Percentiles rank a stretch among this genome's conserved stretches.
Evolutionary conservation across 306 rosid species (phyloP).

Genomic region (Begonia fuchsioides): DNA sequence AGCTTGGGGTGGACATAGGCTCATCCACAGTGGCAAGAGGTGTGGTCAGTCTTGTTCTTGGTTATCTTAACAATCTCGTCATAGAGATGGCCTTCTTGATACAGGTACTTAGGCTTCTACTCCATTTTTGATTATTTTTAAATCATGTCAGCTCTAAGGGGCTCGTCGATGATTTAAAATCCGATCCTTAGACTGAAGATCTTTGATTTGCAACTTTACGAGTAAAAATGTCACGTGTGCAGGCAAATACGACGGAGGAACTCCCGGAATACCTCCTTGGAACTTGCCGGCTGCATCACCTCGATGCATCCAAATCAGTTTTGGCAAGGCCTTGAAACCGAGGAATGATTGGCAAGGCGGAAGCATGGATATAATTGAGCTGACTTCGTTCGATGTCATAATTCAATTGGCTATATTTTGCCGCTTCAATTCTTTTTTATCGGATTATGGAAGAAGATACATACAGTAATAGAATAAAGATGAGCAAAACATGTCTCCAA

Average conservation of each 20-base stretch:
- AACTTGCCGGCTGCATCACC: constrained; percentile 62
- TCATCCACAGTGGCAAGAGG: constrained; percentile 86
- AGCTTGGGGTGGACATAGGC: constrained; percentile 57
- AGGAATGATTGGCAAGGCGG: no score
- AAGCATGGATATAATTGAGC: no score
- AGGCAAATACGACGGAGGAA: constrained; percentile 74
- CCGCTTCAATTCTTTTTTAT: no score
- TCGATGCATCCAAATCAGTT: constrained; percentile 57
- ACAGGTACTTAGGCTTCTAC: constrained; percentile 60
- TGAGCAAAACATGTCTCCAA: no score
- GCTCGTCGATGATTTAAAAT: neutral
- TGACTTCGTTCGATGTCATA: no score
- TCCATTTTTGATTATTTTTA: no score
- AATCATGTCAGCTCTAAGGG: no score
- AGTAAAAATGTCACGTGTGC: neutral
- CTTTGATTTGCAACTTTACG: neutral
- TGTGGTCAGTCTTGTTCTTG: constrained; percentile 75
- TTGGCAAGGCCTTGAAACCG: constrained; percentile 16
- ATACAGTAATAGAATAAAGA: no score
- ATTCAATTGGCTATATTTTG: no score
- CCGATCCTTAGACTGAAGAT: neutral
- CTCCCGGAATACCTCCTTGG: constrained; percentile 76
- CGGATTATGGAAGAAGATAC: no score
- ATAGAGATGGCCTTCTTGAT: constrained; percentile 87
- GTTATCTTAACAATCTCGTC: constrained; percentile 78